Percentiles rank a stretch among this genome's conserved stretches.
phyloP scores from a whole-genome alignment of 495 filamentous ascomycete genomes.

The Podospora tetraspora region DNA sequence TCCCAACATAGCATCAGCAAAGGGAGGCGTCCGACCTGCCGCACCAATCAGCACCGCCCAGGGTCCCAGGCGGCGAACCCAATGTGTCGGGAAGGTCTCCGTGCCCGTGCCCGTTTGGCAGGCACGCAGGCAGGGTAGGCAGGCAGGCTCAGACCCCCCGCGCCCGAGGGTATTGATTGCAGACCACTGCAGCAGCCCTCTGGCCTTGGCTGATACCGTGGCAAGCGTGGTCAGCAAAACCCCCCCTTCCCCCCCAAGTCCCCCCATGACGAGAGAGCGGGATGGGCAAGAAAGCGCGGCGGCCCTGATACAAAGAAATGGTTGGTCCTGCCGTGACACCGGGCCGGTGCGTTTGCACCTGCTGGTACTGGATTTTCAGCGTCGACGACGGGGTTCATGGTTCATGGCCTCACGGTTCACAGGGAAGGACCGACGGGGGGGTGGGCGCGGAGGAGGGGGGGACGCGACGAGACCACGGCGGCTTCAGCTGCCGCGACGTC shows the following conservation, averaged over 20 bases:
- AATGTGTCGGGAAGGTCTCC: constrained; percentile 14
- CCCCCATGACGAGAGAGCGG: not conserved
- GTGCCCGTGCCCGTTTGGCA: constrained; percentile 5
- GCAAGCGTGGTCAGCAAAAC: not conserved
- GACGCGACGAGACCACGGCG: not conserved
- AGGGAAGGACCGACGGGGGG: not conserved
- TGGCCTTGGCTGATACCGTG: constrained; percentile 1
- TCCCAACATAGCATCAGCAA: not conserved
- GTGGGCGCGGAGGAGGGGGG: too few species aligned
- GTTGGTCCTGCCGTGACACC: not conserved
- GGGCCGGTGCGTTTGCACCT: not conserved
- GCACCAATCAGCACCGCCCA: constrained; percentile 14
- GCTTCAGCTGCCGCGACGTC: not conserved
- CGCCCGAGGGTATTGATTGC: not conserved
- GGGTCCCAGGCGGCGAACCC: constrained; percentile 8
- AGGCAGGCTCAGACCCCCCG: not conserved
- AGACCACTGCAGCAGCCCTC: not conserved
- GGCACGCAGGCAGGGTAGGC: too few species aligned
- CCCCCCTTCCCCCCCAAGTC: not conserved
- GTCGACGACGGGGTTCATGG: not conserved
- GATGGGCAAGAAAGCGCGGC: not conserved
- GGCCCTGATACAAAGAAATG: not conserved
- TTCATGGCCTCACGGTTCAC: not conserved
- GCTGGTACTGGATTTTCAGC: not conserved
- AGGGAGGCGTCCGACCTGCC: not conserved